Base-by-base conservation (phyloP, 176 grass and related monocot species). In the Echinochloa phyllopogon region DNA sequence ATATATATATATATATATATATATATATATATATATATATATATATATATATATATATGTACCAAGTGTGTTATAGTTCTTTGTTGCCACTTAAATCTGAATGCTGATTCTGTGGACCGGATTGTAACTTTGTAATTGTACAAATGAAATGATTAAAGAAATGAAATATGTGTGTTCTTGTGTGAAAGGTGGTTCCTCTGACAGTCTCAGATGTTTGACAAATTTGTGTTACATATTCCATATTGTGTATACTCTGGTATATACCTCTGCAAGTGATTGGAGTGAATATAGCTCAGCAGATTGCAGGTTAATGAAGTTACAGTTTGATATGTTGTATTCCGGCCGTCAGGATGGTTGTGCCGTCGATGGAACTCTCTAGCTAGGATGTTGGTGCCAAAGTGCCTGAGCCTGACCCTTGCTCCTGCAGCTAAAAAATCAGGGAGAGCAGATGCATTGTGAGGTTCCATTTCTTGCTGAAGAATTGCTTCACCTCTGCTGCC, bases 101-200 rank as follows among this genome's bases (percentile, higher is more conserved):
- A 50, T 62, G 53, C 17, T 43, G 52, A 76, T 75, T 66, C 62
- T 69, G 17, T 47, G 41, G 62, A 69, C 55, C 40, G 2, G 49
- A 57, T 69, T 89, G 76, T 84, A 89, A 80, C 59, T 57, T 27
- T 63, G 51, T 68, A 89, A 76, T 44, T 89, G 70, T 85, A 79
- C 72, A 88, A 65, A 88, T 56, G 66, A 43, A 69, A 87, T 40
- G 76, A 38, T 18, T 67, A 84, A 74, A 85, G 43, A 76, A 89
- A 89, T 81, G 51, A 63, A 81, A 85, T 51, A 51, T 29, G 5
- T 49, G 1, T 43, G 15, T 85, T 77, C 10, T 57, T 66, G 66
- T 60, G 60, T 68, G 76, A 41, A 68, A 76, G 65, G 60, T 47
- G 11, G 51, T 36, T 7, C 17, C 20, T 25, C 6, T 68, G 49